phyloP scores from a whole-genome alignment of 345 rosid species.

The Passiflora organensis region DNA sequence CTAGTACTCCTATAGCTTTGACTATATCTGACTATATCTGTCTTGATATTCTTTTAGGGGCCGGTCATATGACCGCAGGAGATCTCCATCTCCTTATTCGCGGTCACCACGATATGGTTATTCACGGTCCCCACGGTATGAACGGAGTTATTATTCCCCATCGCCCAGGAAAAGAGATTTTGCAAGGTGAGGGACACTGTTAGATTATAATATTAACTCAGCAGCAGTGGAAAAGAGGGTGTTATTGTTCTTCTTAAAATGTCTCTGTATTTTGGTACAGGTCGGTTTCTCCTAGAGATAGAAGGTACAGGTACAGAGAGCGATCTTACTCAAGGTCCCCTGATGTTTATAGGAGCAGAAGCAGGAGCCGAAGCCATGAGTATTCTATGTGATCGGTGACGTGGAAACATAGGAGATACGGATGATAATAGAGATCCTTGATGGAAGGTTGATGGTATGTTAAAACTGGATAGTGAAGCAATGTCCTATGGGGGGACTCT shows the following conservation, averaged over 20 bases:
- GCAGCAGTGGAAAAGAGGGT: background rate
- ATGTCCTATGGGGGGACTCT: no score
- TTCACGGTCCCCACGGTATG: slow-evolving; percentile 47
- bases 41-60: slow-evolving; percentile 16
- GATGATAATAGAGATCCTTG: no score
- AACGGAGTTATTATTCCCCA: slow-evolving; percentile 42
- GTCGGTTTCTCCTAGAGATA: slow-evolving; percentile 56
- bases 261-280: slow-evolving; percentile 18
- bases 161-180: slow-evolving; percentile 43
- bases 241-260: background rate
- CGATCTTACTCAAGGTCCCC: slow-evolving; percentile 55
- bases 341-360: slow-evolving; percentile 42
- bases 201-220: background rate
- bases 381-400: slow-evolving; percentile 29
- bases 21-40: background rate
- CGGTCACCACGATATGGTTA: slow-evolving; percentile 52
- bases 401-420: no score
- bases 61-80: slow-evolving; percentile 43
- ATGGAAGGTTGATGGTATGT: no score
- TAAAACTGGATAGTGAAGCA: no score
- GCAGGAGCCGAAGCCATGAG: slow-evolving; percentile 33
- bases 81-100: slow-evolving; percentile 46
- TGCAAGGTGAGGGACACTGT: slow-evolving; percentile 32
- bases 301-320: slow-evolving; percentile 42
- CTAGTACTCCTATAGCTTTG: background rate